Evolutionary conservation across 805 yeast genomes (phyloP).

Genomic region (Ogataea paraovalis): DNA sequence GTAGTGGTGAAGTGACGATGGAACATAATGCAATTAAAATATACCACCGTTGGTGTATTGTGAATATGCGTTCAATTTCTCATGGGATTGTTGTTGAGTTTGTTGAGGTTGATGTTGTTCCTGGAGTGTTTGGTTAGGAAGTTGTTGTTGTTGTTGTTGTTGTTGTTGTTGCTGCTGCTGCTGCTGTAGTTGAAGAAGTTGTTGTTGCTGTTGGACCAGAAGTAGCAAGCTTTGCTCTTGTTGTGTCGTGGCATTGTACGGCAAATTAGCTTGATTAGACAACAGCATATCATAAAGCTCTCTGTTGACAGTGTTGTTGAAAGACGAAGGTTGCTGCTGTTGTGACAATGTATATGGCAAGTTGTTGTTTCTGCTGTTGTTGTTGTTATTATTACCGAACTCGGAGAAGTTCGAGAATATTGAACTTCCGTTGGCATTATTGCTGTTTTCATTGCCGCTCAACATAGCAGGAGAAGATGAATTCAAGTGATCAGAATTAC

Average conservation of each 20-base stretch:
- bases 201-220: neutral
- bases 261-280: neutral
- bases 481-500: neutral
- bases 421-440: neutral
- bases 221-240: neutral
- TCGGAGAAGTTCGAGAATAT: neutral
- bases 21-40: neutral
- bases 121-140: conserved; percentile 3
- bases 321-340: neutral
- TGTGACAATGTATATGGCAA: neutral
- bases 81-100: neutral
- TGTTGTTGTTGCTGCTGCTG: neutral
- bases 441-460: neutral
- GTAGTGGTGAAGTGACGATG: too few species aligned
- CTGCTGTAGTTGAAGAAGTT: neutral
- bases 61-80: neutral
- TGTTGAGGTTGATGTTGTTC: conserved; percentile 1
- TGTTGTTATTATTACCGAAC: neutral
- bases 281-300: neutral
- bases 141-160: neutral
- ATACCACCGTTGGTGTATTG: neutral
- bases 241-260: neutral
- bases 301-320: neutral
- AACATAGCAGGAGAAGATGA: too few species aligned
- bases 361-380: too few species aligned